phyloP scores from a whole-genome alignment of 2,329 filamentous ascomycete genomes.

The Colletotrichum caudatum region DNA sequence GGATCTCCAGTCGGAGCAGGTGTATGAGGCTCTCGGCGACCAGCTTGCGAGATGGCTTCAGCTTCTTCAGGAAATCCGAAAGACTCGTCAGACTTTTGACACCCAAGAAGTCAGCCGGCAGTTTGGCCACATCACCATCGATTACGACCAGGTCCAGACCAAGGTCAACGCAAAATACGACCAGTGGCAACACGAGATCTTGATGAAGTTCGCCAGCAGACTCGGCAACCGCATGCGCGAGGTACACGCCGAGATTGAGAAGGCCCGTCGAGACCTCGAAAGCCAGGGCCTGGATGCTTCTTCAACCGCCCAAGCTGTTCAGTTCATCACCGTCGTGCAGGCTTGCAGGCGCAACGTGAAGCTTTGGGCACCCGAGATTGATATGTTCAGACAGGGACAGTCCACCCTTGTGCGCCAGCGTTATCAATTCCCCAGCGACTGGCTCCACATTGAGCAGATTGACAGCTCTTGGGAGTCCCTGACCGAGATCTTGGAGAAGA shows the following conservation, averaged over 20 bases:
- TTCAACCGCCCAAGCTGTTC: conserved; percentile 95
- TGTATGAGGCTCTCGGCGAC: conserved; percentile 92
- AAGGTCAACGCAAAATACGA: conserved; percentile 99
- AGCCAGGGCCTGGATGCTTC: conserved; percentile 91
- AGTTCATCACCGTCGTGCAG: conserved; percentile 98
- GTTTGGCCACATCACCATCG: conserved; percentile 94
- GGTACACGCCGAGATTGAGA: conserved; percentile 90
- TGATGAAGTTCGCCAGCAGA: conserved; percentile 90
- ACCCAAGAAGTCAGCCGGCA: conserved; percentile 93
- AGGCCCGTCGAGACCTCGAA: conserved; percentile 90
- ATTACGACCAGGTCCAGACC: conserved; percentile 98
- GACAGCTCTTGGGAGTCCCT: conserved; percentile 95
- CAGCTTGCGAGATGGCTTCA: conserved; percentile 94
- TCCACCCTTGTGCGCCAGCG: conserved; percentile 91
- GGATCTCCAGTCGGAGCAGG: conserved; percentile 96
- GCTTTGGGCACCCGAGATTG: conserved; percentile 94
- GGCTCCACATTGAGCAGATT: conserved; percentile 96
- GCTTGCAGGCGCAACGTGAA: conserved; percentile 95
- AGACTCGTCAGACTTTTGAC: conserved; percentile 95
- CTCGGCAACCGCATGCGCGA: conserved; percentile 93
- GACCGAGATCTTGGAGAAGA: conserved; percentile 90
- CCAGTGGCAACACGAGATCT: conserved; percentile 98
- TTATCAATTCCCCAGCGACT: conserved; percentile 93
- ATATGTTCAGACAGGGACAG: conserved; percentile 95
- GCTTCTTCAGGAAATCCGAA: conserved; percentile 95